A percentile compares a stretch with the other conserved stretches of the same genome.
These are phyloP conservation scores for Solanum tacnaense DNA, from an alignment of 257 asterid species.

Conservation along the genomic window DNA sequence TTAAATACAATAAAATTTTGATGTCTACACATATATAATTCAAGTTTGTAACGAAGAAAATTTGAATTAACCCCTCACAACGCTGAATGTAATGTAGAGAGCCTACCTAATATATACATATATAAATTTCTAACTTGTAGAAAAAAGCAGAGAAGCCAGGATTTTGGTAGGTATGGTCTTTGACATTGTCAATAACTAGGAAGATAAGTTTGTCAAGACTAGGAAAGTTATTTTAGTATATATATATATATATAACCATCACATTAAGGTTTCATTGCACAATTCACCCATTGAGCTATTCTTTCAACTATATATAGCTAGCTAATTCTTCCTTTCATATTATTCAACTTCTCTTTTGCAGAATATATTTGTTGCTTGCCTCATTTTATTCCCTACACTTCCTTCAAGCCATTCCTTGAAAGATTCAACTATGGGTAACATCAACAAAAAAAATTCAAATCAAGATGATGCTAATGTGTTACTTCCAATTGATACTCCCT, in stretches of 20 bases:
- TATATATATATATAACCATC: background rate
- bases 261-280: slow-evolving; percentile 1
- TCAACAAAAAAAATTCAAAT: slow-evolving; percentile 15
- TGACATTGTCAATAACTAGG: background rate
- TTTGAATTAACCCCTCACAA: background rate
- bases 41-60: background rate
- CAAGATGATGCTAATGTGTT: slow-evolving; percentile 2
- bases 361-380: slow-evolving; percentile 13
- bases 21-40: background rate
- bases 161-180: background rate
- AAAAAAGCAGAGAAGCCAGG: background rate
- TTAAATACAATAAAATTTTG: background rate
- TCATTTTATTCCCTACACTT: slow-evolving; percentile 11
- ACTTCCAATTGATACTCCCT: slow-evolving; percentile 36
- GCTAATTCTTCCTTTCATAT: background rate
- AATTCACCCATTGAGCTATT: background rate
- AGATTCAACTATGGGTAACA: slow-evolving; percentile 24
- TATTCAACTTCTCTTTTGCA: slow-evolving; percentile 6
- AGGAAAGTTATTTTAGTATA: background rate
- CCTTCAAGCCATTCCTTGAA: slow-evolving; percentile 7
- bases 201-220: background rate
- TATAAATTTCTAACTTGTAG: background rate
- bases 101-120: background rate
- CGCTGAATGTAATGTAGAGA: background rate
- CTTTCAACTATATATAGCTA: background rate